phyloP scores from a whole-genome alignment of 169 alveolate genomes.

The Plasmodium sp. region DNA sequence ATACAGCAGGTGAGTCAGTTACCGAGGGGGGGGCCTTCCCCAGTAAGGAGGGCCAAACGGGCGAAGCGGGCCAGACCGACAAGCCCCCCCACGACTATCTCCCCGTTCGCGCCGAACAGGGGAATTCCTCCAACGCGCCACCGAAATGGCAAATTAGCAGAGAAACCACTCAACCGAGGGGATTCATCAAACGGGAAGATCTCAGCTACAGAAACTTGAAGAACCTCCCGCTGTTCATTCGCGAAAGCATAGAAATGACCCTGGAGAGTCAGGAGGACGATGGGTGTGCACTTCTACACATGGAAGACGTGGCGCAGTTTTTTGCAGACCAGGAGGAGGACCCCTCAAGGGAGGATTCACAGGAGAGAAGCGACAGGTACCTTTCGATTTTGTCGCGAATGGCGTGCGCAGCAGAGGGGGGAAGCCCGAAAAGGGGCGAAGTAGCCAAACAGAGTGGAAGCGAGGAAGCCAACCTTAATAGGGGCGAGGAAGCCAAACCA shows the following conservation, averaged over 20 bases:
- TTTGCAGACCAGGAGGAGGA: not conserved
- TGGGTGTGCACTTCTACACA: not conserved
- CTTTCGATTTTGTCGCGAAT: not conserved
- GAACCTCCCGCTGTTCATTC: slow-evolving; percentile 37
- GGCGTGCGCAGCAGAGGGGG: not conserved
- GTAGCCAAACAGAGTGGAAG: not conserved
- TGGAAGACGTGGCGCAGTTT: not conserved
- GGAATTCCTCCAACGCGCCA: not conserved
- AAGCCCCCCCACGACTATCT: not conserved
- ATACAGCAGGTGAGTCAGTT: not conserved
- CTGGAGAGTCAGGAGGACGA: slow-evolving; percentile 25
- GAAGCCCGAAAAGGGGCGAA: not conserved
- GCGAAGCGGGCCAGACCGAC: not conserved
- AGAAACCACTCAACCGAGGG: not conserved
- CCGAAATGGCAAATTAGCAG: not conserved
- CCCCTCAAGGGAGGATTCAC: not conserved
- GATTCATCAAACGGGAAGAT: not conserved
- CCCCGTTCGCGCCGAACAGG: not conserved
- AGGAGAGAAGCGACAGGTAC: not conserved
- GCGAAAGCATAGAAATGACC: slow-evolving; percentile 4
- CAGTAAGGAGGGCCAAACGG: not conserved
- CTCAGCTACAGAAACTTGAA: slow-evolving; percentile 18
- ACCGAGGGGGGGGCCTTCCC: not conserved
- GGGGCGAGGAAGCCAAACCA: not conserved
- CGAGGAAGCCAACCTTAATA: not conserved